Base-by-base conservation (phyloP, 495 filamentous ascomycete genomes). In the Extremus antarcticus region DNA sequence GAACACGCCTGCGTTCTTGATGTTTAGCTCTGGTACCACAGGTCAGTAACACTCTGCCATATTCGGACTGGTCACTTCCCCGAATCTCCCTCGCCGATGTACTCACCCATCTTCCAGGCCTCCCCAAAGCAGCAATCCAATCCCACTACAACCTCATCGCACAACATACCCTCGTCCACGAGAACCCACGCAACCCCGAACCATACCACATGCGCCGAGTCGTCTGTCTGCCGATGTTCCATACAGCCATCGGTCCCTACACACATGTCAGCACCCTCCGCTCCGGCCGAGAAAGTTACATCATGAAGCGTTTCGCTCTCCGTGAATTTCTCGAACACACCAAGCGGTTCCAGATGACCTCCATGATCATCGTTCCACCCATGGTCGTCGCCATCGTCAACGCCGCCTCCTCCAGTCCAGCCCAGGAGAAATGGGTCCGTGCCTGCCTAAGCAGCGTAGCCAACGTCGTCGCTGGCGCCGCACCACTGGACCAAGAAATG, bases 81-180 rank as follows among this genome's bases (percentile, higher is more conserved):
- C 39, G 35, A 19, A 23, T 53, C 10, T 61, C 49, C 29, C 38
- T 39, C 22, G 29, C 4, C 29, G 7, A 35, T 7, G 29, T 13
- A 35, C 29, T 35, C 7, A 35, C 13, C 13, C 29, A 35, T 35
- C 29, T 35, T 4, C 29, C 29, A 35, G 29, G 29, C 29, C 52
- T 63, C 9, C 64, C 63, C 2, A 67, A 67, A 51, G 51, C 59
- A 13, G 63, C 63, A 22, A 20, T 43, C 7, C 4, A 54, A 9
- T 43, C 47, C 16, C 59, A 66, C 43, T 64, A 58, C 49, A 64
- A 62, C 49, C 54, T 65, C 25, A 46, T 65, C 15, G 50, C 59
- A 3, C 35, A 65, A 51, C 56, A 64, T 35, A 60, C 56, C 15
- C 25, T 53, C 1, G 41, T 56, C 21, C 29, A 35, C 29, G 29